phyloP scores from a whole-genome alignment of 2,329 filamentous ascomycete genomes.

The Pestalotiopsis sp. region DNA sequence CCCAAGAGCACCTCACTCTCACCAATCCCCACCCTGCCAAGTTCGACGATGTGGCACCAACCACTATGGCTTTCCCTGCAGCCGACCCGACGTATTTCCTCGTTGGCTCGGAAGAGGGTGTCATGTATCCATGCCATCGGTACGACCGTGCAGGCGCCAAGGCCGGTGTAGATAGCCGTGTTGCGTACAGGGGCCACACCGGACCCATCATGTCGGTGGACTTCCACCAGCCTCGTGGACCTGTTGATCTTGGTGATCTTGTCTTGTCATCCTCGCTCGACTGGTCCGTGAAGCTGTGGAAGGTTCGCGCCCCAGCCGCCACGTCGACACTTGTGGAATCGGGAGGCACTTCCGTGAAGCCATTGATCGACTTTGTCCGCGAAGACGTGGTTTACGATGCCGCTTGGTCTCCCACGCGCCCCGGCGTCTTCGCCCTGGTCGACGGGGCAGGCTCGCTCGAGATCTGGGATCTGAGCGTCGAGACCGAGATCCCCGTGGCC shows the following conservation, averaged over 20 bases:
- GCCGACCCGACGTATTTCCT: conserved; percentile 98
- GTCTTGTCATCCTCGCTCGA: conserved; percentile 91
- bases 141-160: conserved; percentile 98
- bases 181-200: conserved; percentile 87
- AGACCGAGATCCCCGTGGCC: conserved; percentile 89
- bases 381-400: conserved; percentile 98
- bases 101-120: conserved; percentile 93
- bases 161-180: conserved; percentile 86
- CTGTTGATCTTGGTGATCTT: conserved; percentile 90
- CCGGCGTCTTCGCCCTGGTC: conserved; percentile 91
- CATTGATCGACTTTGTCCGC: conserved; percentile 85
- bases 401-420: conserved; percentile 91
- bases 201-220: conserved; percentile 95
- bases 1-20: conserved; percentile 90
- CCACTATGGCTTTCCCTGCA: conserved; percentile 91
- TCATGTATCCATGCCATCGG: conserved; percentile 93
- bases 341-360: conserved; percentile 58
- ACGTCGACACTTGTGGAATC: conserved; percentile 60
- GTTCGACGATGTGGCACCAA: conserved; percentile 93
- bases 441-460: conserved; percentile 92
- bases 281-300: conserved; percentile 98
- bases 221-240: conserved; percentile 91
- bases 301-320: conserved; percentile 79
- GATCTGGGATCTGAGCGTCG: conserved; percentile 91
- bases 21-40: conserved; percentile 83